Conservation (phyloP, 2,329 filamentous ascomycete genomes). For the Gnomoniopsis smithogilvyi region DNA sequence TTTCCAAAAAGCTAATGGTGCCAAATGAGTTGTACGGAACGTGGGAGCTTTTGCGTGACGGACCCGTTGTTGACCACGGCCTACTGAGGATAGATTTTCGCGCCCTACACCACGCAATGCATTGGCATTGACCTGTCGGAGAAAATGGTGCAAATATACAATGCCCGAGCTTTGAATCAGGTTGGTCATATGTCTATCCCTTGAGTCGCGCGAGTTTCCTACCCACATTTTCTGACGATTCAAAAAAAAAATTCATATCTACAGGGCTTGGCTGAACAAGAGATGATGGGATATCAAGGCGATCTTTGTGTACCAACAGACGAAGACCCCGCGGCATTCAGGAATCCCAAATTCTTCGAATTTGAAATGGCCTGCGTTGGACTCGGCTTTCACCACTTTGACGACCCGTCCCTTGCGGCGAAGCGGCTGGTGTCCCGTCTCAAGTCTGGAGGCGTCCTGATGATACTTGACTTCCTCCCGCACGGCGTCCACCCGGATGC, state of each 20-base stretch:
- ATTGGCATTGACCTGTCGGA: constrained; percentile 69
- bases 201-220: not conserved
- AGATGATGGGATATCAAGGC: constrained; percentile 56
- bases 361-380: constrained; percentile 63
- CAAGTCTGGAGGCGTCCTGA: constrained; percentile 61
- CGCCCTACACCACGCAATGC: constrained; percentile 59
- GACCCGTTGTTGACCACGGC: not conserved
- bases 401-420: constrained; percentile 59
- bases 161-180: constrained; percentile 54
- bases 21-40: not conserved
- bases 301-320: constrained; percentile 50
- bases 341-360: constrained; percentile 58
- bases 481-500: constrained; percentile 34
- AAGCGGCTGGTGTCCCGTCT: constrained; percentile 58
- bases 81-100: constrained; percentile 45
- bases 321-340: constrained; percentile 51
- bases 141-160: constrained; percentile 68
- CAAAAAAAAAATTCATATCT: not conserved
- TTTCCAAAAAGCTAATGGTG: not conserved
- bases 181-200: constrained; percentile 28
- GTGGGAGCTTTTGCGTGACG: not conserved
- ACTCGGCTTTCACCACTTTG: constrained; percentile 65
- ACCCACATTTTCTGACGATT: constrained; percentile 3
- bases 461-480: constrained; percentile 66
- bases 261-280: constrained; percentile 45